Evolutionary conservation across 805 yeast species (phyloP), one percentile per base, ranked within the genome.

Genomic region (Vanderwaltozyma verrucispora): DNA sequence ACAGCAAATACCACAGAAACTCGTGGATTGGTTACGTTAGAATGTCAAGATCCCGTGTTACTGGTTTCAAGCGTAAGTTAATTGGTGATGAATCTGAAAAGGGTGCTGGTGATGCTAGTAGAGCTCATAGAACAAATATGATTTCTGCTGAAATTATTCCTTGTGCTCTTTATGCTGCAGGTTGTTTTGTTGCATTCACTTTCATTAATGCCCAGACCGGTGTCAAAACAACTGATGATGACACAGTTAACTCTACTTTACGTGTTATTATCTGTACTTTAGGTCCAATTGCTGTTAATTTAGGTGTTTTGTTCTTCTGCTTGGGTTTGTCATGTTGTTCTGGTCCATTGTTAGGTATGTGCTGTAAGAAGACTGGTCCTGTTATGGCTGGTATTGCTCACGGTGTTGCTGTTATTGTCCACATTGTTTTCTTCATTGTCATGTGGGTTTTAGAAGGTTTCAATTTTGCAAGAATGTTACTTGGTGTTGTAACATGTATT

Each of bases 381-480:
- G 94, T 86, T 29, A 78, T 67, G 68, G 99, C 99, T 28, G 96
- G 85, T 54, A 65, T 92, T 60, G 95, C 97, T 16, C 98, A 92
- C 58, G 96, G 95, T 66, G 69, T 85, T 53, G 87, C 96, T 14
- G 96, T 94, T 38, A 62, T 94, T 51, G 69, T 86, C 47, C 94
- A 89, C 69, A 67, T 92, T 49, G 69, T 80, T 28, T 84, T 85
- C 73, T 89, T 86, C 68, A 82, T 89, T 63, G 84, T 88, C 42
- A 81, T 89, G 88, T 92, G 98, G 98, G 94, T 86, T 44, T 64
- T 87, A 59, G 95, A 88, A 69, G 89, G 94, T 49, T 92, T 92
- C 80, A 72, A 70, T 51, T 94, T 92, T 59, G 71, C 81, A 24
- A 81, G 85, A 66, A 81, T 85, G 74, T 71, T 94, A 63, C 64